These are phyloP conservation scores for Stevia rebaudiana DNA, from an alignment of 140 eudicot species.

Conservation along the genomic window DNA sequence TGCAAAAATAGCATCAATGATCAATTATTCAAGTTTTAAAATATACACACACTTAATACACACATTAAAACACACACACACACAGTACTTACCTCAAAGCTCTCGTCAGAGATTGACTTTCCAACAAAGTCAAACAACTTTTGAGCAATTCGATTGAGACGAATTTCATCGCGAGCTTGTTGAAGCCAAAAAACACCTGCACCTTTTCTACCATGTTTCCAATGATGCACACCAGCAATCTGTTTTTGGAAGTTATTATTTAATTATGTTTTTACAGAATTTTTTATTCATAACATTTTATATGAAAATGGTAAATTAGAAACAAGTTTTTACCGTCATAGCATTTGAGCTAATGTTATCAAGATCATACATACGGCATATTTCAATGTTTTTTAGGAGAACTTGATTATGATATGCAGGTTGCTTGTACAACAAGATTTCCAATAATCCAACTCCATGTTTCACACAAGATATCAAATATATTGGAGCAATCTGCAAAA, in stretches of 20 bases:
- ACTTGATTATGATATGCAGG: constrained; percentile 74
- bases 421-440: constrained; percentile 77
- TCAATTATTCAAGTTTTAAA: neutral
- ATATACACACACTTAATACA: neutral
- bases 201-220: constrained; percentile 99
- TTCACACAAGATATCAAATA: constrained; percentile 77
- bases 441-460: constrained; percentile 89
- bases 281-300: neutral
- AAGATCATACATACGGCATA: constrained; percentile 90
- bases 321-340: constrained; percentile 73
- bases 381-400: constrained; percentile 79
- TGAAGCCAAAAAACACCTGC: constrained; percentile 94
- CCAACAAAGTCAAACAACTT: constrained; percentile 93
- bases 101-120: constrained; percentile 79
- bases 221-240: constrained; percentile 92
- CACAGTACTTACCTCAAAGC: constrained; percentile 59
- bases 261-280: neutral
- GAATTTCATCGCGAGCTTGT: constrained; percentile 85
- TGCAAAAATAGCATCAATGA: constrained; percentile 22
- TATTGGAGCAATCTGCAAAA: constrained; percentile 82
- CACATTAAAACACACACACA: neutral
- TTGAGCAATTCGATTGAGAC: constrained; percentile 73
- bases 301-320: neutral
- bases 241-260: constrained; percentile 15
- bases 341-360: constrained; percentile 56